Base-by-base conservation (phyloP, 78 protist species). In the Dictyostelium intermedium region DNA sequence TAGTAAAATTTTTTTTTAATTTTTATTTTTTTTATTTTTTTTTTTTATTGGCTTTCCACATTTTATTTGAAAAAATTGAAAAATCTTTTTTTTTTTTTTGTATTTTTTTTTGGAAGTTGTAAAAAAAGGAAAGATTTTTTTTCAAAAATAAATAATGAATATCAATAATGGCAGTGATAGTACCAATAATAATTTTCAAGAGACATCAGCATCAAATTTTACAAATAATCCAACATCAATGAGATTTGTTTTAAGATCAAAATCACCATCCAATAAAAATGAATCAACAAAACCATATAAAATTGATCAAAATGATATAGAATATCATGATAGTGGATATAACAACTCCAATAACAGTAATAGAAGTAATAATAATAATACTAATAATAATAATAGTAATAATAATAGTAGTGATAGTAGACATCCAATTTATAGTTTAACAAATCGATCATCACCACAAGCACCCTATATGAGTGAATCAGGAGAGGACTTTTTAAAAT, bases 231-330 rank as follows among this genome's bases (percentile, higher is more conserved):
- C 63, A 78, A 45, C 66, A 45, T 79, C 84, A 79, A 79, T 79
- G 84, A 79, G 84, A 27, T 79, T 79, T 79, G 84, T 79, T 25
- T 79, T 79, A 30, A 79, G 84, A 27, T 27, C 84, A 39, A 32
- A 8, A 18, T 20, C 80, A 10, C 23, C 34, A 35, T 32, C 80
- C 3, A 35, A 20, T 5, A 5, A 35, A 30, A 79, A 53, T 27
- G 82, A 74, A 23, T 27, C 82, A 74, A 78, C 82, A 74, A 78
- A 18, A 5, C 66, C 60, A 79, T 79, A 47, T 76, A 76, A 23
- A 39, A 76, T 41, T 23, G 82, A 41, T 76, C 23, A 20, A 37
- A 30, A 9, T 39, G 34, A 37, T n/a, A 72, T 23, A 10, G 39
- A 76, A 9, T 53, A 39, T 23, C 37, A 0, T 45, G 20, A 5